A percentile compares a stretch with the other conserved stretches of the same genome.
phyloP scores from a whole-genome alignment of 768 basidiomycete species.

The Naganishia vaughanmartiniae region DNA sequence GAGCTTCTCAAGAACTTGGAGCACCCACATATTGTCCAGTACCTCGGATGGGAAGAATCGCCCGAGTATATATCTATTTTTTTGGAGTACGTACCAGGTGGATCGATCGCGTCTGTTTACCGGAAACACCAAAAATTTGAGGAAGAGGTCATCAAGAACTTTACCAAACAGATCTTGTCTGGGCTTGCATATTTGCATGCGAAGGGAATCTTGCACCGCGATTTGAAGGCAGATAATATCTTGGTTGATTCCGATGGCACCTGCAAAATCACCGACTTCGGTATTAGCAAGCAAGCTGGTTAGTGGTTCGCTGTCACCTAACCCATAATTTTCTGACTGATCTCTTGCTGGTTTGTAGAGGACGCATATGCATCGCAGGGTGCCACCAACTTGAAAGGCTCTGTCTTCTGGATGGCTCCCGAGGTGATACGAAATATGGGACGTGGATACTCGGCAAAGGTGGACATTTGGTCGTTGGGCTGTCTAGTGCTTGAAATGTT shows the following conservation, averaged over 20 bases:
- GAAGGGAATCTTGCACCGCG: slow-evolving; percentile 87
- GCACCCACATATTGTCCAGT: slow-evolving; percentile 94
- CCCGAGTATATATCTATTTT: slow-evolving; percentile 87
- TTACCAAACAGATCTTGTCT: slow-evolving; percentile 83
- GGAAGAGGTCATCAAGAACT: slow-evolving; percentile 86
- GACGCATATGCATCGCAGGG: slow-evolving; percentile 75
- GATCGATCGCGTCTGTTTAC: slow-evolving; percentile 81
- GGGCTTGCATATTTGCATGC: slow-evolving; percentile 92
- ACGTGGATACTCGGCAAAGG: slow-evolving; percentile 86
- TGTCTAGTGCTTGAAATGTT: slow-evolving; percentile 99
- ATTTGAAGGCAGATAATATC: slow-evolving; percentile 97
- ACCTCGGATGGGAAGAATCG: slow-evolving; percentile 81
- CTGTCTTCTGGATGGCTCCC: slow-evolving; percentile 99
- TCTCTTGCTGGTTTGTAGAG: slow-evolving; percentile 55
- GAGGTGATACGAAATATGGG: slow-evolving; percentile 79
- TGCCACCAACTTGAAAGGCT: slow-evolving; percentile 91
- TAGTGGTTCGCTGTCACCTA: slow-evolving; percentile 28
- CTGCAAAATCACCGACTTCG: slow-evolving; percentile 92
- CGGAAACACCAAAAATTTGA: slow-evolving; percentile 89
- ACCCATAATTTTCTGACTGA: neutral
- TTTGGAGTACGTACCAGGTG: slow-evolving; percentile 97
- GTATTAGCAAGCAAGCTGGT: slow-evolving; percentile 88
- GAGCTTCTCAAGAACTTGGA: slow-evolving; percentile 93
- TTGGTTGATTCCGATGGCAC: slow-evolving; percentile 85
- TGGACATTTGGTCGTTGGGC: slow-evolving; percentile 93